Percentiles rank a stretch among this genome's conserved stretches.
These are phyloP conservation scores for Aspergillus nomiae DNA, from an alignment of 2,329 filamentous ascomycete genomes.

Conservation along the genomic window DNA sequence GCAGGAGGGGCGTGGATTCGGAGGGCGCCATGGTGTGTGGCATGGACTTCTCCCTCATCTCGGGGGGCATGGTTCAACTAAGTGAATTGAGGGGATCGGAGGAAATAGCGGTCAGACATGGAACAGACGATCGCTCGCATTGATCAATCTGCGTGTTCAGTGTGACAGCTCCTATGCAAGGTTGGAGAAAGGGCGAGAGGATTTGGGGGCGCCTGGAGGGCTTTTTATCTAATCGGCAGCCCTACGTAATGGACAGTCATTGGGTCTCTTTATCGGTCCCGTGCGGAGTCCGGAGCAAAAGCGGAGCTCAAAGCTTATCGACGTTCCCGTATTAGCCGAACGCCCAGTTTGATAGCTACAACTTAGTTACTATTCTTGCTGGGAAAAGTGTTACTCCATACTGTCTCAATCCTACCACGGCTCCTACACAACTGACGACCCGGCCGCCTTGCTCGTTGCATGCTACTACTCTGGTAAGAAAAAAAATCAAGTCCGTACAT, in stretches of 20 bases:
- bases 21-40: conserved; percentile 35
- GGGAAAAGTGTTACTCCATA: not conserved
- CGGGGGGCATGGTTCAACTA: conserved; percentile 9
- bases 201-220: not conserved
- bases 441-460: not conserved
- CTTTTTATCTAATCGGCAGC: conserved; percentile 1
- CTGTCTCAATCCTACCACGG: not conserved
- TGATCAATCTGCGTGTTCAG: not conserved
- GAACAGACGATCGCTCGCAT: not conserved
- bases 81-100: conserved; percentile 5
- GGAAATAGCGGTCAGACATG: not conserved
- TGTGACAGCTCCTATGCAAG: not conserved
- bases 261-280: not conserved
- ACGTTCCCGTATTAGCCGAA: too few relatives aligned
- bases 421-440: not conserved
- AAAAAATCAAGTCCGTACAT: not conserved
- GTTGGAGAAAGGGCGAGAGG: not conserved
- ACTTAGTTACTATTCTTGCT: too few relatives aligned
- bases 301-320: not conserved
- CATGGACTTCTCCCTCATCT: conserved; percentile 41
- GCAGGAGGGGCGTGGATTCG: conserved; percentile 46
- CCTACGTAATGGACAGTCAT: not conserved
- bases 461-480: not conserved
- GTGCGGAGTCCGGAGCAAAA: not conserved
- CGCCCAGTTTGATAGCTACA: not conserved